These are phyloP conservation scores for Eutypa lata DNA, from an alignment of 2,329 filamentous ascomycete species.

Conservation along the genomic window DNA sequence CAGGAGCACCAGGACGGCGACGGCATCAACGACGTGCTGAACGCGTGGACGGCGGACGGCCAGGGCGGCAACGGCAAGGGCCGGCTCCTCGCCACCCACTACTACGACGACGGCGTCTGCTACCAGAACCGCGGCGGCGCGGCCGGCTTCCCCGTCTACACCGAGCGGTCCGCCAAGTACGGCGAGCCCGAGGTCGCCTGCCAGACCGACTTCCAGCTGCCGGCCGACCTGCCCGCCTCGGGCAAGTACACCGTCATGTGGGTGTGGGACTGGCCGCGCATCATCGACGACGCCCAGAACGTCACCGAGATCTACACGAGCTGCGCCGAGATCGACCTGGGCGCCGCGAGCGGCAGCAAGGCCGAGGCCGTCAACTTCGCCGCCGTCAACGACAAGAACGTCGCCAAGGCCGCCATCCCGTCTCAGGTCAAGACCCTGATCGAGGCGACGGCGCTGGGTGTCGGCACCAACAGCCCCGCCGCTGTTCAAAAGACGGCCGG, in stretches of 20 bases:
- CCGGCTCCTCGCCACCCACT: conserved; percentile 69
- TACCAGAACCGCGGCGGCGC: conserved; percentile 67
- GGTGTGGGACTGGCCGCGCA: conserved; percentile 91
- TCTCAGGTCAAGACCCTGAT: conserved; percentile 39
- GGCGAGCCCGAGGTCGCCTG: conserved; percentile 67
- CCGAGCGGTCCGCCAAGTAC: conserved; percentile 54
- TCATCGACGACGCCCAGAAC: conserved; percentile 41
- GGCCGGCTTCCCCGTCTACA: conserved; percentile 43
- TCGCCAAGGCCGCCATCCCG: conserved; percentile 35
- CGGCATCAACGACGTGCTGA: conserved; percentile 54
- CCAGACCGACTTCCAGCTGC: conserved; percentile 77
- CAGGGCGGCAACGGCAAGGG: conserved; percentile 79
- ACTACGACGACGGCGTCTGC: conserved; percentile 89
- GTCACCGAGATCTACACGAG: conserved; percentile 57
- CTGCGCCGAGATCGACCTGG: conserved; percentile 38
- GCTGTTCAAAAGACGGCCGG: conserved; percentile 12
- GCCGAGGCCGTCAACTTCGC: conserved; percentile 27
- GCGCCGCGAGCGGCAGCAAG: conserved; percentile 29
- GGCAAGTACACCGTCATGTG: conserved; percentile 82
- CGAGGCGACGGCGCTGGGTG: conserved; percentile 33
- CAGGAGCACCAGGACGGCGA: conserved; percentile 45
- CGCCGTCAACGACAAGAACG: conserved; percentile 18
- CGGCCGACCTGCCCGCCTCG: conserved; percentile 58
- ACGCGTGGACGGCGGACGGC: conserved; percentile 75
- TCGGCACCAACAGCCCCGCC: conserved; percentile 20